Conservation (phyloP, 192 early-diverging fungal species). For the Backusella macrospora region DNA sequence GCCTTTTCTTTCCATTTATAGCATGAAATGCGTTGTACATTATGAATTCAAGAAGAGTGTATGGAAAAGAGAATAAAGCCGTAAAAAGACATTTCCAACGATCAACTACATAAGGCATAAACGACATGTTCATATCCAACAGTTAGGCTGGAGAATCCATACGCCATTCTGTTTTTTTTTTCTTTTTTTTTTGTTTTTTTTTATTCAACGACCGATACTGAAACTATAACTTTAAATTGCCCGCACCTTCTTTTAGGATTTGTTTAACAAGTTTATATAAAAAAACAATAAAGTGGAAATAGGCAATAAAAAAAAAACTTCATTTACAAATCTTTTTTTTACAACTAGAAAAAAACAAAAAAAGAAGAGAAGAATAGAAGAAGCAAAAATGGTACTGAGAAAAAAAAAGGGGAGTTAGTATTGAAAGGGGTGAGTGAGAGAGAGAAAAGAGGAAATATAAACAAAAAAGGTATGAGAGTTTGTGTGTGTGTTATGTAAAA, state of each 20-base stretch:
- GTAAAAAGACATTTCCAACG: too few species aligned
- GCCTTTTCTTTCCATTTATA: neutral
- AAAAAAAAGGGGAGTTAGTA: neutral
- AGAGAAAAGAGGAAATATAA: neutral
- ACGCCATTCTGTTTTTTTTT: too few species aligned
- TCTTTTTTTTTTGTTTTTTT: too few species aligned
- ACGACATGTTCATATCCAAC: too few species aligned
- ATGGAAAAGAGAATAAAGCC: too few species aligned
- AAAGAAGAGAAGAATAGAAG: neutral
- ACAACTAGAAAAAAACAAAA: neutral
- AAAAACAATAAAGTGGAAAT: neutral
- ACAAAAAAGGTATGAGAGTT: neutral
- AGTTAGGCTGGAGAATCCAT: too few species aligned
- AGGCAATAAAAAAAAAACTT: neutral
- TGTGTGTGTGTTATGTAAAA: conserved; percentile 10
- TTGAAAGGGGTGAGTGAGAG: neutral
- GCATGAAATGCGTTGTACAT: neutral
- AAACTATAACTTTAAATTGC: neutral
- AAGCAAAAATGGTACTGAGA: conserved; percentile 7
- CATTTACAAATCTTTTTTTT: conserved; percentile 2
- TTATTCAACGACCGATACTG: neutral
- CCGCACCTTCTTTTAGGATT: conserved; percentile 1
- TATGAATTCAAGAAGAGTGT: too few species aligned
- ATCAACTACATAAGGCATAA: too few species aligned
- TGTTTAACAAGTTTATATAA: too few species aligned